Conservation (phyloP, 768 basidiomycete species). For the Auricularia sp. region DNA sequence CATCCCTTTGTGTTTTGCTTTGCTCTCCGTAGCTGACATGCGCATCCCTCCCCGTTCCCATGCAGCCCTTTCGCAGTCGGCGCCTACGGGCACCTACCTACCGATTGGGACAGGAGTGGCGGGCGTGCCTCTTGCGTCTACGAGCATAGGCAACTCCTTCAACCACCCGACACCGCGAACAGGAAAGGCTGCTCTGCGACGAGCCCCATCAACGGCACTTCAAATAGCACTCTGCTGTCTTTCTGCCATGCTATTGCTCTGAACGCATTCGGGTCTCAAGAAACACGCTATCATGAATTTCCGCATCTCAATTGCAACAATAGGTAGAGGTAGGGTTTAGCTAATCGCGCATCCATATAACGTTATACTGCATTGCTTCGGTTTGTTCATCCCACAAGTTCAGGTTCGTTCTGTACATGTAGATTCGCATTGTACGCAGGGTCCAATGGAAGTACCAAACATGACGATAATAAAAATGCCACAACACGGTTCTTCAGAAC, state of each 20-base stretch:
- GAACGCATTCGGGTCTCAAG: too few relatives aligned
- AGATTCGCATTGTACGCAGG: background rate
- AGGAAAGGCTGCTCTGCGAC: background rate
- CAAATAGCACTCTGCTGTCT: background rate
- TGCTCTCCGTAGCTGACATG: constrained; percentile 8
- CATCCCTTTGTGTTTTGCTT: constrained; percentile 31
- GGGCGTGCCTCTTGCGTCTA: background rate
- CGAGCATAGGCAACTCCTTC: background rate
- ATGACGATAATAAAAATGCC: background rate
- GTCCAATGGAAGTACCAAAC: background rate
- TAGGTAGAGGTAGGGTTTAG: too few relatives aligned
- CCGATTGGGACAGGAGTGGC: background rate
- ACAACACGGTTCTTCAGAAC: constrained; percentile 32
- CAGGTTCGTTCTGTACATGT: background rate
- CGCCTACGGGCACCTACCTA: background rate
- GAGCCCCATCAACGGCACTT: background rate
- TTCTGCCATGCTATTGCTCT: too few relatives aligned
- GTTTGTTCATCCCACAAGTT: background rate
- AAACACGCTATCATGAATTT: too few relatives aligned
- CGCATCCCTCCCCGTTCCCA: background rate
- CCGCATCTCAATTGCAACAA: too few relatives aligned
- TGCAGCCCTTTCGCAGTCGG: background rate
- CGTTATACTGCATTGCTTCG: background rate
- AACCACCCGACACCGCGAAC: background rate
- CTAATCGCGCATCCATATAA: background rate